These are phyloP conservation scores for Chrysosporium keratinophilum DNA, from an alignment of 2,329 filamentous ascomycete genomes.

Conservation along the genomic window DNA sequence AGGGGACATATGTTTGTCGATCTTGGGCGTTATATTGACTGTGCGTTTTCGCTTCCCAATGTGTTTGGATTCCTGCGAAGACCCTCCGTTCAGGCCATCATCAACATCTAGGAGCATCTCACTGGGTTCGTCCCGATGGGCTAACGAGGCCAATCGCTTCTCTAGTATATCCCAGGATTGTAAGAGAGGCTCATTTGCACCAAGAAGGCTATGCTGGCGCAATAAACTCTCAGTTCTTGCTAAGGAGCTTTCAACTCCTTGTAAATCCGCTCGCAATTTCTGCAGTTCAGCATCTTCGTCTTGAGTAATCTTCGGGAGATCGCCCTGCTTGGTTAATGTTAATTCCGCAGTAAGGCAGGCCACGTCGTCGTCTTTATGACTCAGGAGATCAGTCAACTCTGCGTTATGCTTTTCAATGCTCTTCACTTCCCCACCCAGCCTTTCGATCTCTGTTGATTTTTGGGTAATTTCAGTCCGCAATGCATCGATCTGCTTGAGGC, in stretches of 20 bases:
- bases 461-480: slow-evolving; percentile 21
- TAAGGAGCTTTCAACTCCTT: slow-evolving; percentile 21
- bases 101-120: slow-evolving; percentile 8
- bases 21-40: slow-evolving; percentile 1
- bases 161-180: slow-evolving; percentile 20
- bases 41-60: not conserved
- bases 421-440: slow-evolving; percentile 23
- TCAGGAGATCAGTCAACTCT: slow-evolving; percentile 11
- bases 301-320: slow-evolving; percentile 2
- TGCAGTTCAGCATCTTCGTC: slow-evolving; percentile 18
- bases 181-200: slow-evolving; percentile 16
- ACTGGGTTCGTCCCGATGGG: not conserved
- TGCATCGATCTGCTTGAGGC: slow-evolving; percentile 23
- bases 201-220: slow-evolving; percentile 15
- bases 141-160: not conserved
- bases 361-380: slow-evolving; percentile 6
- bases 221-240: slow-evolving; percentile 16
- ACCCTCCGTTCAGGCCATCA: not conserved
- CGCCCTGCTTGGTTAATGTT: not conserved
- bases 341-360: slow-evolving; percentile 7
- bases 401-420: slow-evolving; percentile 21
- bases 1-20: not conserved
- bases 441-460: slow-evolving; percentile 17
- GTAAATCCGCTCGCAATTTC: slow-evolving; percentile 20
- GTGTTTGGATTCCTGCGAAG: not conserved